Conservation (phyloP, 495 filamentous ascomycete species). For the Xylaria venustula region DNA sequence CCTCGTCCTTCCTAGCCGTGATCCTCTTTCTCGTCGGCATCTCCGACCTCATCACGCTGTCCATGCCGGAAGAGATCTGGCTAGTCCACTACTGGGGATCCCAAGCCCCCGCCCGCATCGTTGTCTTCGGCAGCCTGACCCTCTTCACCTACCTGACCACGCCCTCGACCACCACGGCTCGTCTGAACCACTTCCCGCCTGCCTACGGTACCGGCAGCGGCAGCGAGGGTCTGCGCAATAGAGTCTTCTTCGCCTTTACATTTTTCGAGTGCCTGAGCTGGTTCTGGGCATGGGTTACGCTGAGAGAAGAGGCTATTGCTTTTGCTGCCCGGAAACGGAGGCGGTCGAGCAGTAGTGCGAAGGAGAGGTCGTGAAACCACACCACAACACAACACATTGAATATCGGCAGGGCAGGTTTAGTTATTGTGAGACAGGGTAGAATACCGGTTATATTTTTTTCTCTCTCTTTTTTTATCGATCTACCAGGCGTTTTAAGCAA, state of each 20-base stretch:
- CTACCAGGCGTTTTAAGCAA: not conserved
- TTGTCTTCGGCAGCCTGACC: conserved; percentile 62
- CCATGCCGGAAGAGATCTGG: conserved; percentile 67
- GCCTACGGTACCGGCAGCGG: conserved; percentile 32
- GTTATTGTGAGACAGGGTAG: too few relatives aligned
- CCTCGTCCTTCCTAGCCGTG: conserved; percentile 69
- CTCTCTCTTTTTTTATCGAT: not conserved
- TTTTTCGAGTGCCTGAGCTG: conserved; percentile 83
- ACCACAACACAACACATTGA: too few relatives aligned
- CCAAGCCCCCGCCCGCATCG: conserved; percentile 66
- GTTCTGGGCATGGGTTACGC: conserved; percentile 74
- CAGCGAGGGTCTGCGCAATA: conserved; percentile 67
- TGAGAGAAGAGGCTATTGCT: conserved; percentile 49
- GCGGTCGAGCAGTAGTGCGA: conserved; percentile 27
- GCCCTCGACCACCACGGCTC: conserved; percentile 25
- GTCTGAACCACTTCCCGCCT: conserved; percentile 18
- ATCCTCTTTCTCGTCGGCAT: conserved; percentile 66
- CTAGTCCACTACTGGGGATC: conserved; percentile 63
- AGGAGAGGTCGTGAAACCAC: conserved; percentile 1
- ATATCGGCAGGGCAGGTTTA: not conserved
- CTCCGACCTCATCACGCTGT: conserved; percentile 70
- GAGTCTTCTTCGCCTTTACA: conserved; percentile 77
- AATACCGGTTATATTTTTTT: not conserved
- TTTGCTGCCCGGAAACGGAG: conserved; percentile 34
- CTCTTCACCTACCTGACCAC: conserved; percentile 66